Conservation (phyloP, 495 filamentous ascomycete genomes). For the Tuber aestivum region DNA sequence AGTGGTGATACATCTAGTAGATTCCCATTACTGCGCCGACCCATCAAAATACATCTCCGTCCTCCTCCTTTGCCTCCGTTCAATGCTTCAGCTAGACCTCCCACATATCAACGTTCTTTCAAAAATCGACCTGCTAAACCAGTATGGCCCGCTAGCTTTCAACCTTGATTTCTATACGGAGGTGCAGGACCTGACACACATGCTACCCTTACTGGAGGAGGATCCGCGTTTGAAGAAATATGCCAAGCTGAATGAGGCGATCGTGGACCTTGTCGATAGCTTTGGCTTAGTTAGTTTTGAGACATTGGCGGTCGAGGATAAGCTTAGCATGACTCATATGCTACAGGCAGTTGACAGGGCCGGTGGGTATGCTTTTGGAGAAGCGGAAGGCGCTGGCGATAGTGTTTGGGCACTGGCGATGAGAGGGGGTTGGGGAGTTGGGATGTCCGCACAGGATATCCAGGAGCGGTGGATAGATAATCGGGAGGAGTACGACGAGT, state of each 20-base stretch:
- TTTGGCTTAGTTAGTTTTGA: constrained; percentile 88
- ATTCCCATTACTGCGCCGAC: constrained; percentile 82
- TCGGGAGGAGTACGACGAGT: constrained; percentile 79
- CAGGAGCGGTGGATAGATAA: constrained; percentile 92
- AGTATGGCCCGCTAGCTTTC: constrained; percentile 79
- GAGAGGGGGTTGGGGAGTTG: constrained; percentile 58
- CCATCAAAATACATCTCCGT: constrained; percentile 93
- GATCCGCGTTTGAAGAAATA: constrained; percentile 64
- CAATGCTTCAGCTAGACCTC: constrained; percentile 96
- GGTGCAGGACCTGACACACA: constrained; percentile 83
- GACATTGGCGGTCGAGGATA: constrained; percentile 91
- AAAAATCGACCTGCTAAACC: constrained; percentile 85
- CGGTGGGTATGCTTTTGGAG: constrained; percentile 85
- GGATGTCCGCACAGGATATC: constrained; percentile 78
- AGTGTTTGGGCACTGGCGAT: constrained; percentile 91
- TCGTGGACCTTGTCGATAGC: constrained; percentile 77
- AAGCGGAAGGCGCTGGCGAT: constrained; percentile 87
- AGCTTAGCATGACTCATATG: constrained; percentile 88
- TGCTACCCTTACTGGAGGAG: constrained; percentile 67
- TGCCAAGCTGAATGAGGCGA: constrained; percentile 71
- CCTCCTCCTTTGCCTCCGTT: constrained; percentile 81
- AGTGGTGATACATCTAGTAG: constrained; percentile 81
- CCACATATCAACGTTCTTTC: constrained; percentile 92
- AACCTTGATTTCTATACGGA: constrained; percentile 96
- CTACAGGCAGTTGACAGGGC: constrained; percentile 82